Conservation (phyloP, 176 grass and related monocot species). For the Oryza glumipatula region DNA sequence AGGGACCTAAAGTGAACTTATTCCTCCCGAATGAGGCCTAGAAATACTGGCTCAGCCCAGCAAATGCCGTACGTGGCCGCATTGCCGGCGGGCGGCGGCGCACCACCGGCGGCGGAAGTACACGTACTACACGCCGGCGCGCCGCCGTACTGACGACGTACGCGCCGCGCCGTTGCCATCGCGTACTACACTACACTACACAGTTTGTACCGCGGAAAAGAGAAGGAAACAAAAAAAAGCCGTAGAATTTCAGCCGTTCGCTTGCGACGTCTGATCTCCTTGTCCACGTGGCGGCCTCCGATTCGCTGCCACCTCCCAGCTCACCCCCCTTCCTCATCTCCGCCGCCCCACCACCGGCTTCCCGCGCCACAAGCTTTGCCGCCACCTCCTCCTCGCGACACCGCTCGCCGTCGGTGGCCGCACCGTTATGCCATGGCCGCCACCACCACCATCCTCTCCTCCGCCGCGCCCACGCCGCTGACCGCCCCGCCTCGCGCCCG, state of each 20-base stretch:
- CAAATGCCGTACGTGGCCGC: too few relatives aligned
- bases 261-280: conserved; percentile 47
- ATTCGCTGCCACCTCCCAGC: conserved; percentile 6
- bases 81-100: too few relatives aligned
- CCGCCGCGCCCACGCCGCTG: conserved; percentile 20
- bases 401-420: conserved; percentile 15
- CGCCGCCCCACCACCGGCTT: neutral
- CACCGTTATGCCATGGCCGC: conserved; percentile 57
- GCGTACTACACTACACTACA: conserved; percentile 5
- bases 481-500: neutral
- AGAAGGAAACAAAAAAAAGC: neutral
- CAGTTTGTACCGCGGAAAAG: neutral
- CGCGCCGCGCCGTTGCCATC: neutral
- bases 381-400: conserved; percentile 19
- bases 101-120: neutral
- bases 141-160: neutral
- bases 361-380: neutral
- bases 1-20: too few relatives aligned
- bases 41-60: too few relatives aligned
- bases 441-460: conserved; percentile 50
- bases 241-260: conserved; percentile 29
- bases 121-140: neutral
- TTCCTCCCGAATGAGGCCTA: too few relatives aligned
- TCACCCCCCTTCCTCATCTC: conserved; percentile 53
- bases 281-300: conserved; percentile 34